Percentiles rank a stretch among this genome's conserved stretches.
Evolutionary conservation across 306 rosid genomes (phyloP).

Genomic region (Senna tora): DNA sequence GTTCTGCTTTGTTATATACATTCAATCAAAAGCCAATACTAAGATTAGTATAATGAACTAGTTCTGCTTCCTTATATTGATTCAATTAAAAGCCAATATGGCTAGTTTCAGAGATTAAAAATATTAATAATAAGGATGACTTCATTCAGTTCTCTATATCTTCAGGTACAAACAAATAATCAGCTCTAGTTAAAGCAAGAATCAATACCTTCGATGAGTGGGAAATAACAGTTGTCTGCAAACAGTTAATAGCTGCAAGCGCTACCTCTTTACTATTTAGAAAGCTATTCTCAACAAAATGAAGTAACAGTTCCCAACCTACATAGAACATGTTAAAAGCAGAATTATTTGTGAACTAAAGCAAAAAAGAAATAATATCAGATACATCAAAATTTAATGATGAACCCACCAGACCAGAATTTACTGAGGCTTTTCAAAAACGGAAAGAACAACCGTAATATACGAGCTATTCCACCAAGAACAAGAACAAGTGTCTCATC

Average conservation of each 20-base stretch:
- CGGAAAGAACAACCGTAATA: constrained; percentile 87
- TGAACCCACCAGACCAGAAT: constrained; percentile 85
- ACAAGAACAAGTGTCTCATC: constrained; percentile 94
- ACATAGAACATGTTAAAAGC: constrained; percentile 43
- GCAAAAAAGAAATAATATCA: constrained; percentile 33
- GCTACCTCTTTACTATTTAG: constrained; percentile 91
- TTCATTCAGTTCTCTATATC: constrained; percentile 28
- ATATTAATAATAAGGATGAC: neutral
- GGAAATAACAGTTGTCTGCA: constrained; percentile 84
- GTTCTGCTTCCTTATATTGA: constrained; percentile 31
- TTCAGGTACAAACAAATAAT: constrained; percentile 34
- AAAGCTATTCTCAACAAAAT: constrained; percentile 81
- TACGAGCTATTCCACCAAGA: constrained; percentile 91
- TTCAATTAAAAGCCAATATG: constrained; percentile 32
- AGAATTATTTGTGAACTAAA: constrained; percentile 29
- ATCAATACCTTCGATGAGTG: constrained; percentile 82
- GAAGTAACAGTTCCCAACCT: constrained; percentile 96
- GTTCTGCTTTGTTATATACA: constrained; percentile 31
- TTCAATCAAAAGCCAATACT: constrained; percentile 39
- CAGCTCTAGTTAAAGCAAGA: constrained; percentile 19
- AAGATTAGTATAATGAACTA: constrained; percentile 35
- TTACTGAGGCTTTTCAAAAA: constrained; percentile 73
- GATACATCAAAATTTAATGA: constrained; percentile 33
- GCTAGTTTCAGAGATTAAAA: constrained; percentile 16
- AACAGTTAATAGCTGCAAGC: constrained; percentile 89